Conservation (phyloP, 2,329 filamentous ascomycete species). For the Colletotrichum navitas region DNA sequence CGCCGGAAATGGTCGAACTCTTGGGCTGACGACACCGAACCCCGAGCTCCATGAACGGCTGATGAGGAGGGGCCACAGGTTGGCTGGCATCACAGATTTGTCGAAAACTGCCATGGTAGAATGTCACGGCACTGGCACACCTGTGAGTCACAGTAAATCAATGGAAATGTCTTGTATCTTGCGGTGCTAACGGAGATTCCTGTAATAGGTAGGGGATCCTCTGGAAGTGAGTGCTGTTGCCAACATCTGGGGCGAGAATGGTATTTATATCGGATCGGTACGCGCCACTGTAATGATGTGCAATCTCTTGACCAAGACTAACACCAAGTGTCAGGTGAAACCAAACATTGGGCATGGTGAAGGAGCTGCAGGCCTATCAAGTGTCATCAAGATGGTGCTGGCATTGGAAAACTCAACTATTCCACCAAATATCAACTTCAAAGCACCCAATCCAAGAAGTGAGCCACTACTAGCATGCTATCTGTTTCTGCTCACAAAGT, state of each 20-base stretch:
- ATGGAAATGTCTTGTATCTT: background rate
- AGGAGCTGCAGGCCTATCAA: slow-evolving; percentile 56
- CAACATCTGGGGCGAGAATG: slow-evolving; percentile 47
- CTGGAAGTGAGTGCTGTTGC: slow-evolving; percentile 52
- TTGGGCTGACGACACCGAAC: slow-evolving; percentile 57
- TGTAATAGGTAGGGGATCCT: slow-evolving; percentile 61
- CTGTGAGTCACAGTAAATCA: slow-evolving; percentile 51
- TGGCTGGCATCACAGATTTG: slow-evolving; percentile 46
- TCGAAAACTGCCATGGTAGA: slow-evolving; percentile 52
- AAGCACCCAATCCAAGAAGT: slow-evolving; percentile 47
- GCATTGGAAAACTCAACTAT: slow-evolving; percentile 56
- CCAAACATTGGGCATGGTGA: slow-evolving; percentile 60
- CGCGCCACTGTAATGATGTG: background rate
- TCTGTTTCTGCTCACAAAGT: slow-evolving; percentile 21
- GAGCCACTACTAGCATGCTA: rapidly evolving
- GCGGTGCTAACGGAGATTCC: background rate
- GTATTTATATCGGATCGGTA: slow-evolving; percentile 48
- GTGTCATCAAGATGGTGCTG: slow-evolving; percentile 58
- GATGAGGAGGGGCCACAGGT: slow-evolving; percentile 54
- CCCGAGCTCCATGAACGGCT: slow-evolving; percentile 49
- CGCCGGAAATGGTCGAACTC: slow-evolving; percentile 58
- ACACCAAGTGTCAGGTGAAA: slow-evolving; percentile 47
- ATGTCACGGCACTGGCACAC: slow-evolving; percentile 57
- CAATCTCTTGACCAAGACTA: background rate
- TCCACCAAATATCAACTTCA: slow-evolving; percentile 56